Base-by-base conservation (phyloP, 495 filamentous ascomycete genomes). In the Parathielavia appendiculata region DNA sequence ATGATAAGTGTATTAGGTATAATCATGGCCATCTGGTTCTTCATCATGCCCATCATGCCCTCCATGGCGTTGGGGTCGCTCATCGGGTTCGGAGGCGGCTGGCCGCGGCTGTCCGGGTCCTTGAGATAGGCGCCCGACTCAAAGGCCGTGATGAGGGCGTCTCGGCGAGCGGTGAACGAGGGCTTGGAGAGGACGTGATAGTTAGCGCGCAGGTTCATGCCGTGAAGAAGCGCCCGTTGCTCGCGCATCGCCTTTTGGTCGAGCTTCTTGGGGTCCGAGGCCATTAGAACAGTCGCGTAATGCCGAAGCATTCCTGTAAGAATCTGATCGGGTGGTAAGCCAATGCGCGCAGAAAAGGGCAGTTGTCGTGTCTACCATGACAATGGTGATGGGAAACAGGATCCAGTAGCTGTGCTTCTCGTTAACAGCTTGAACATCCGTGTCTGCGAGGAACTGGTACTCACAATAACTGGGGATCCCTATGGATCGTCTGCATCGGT, bases 1-100 rank as follows among this genome's bases (percentile, higher is more conserved):
- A 98, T 98, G 62, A 97, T 97, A 72, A 97, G 73, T 5, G 92
- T 97, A 71, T 98, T 95, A 47, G 93, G 95, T 41, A 98, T 90
- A 81, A 98, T 97, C 93, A 96, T 97, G 63, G 92, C 91, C 90
- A 98, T 96, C 67, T 98, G 96, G 51, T 91, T 91, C 83, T 97
- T 98, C 85, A 97, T 89, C 91, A 95, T 95, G 56, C 92, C 92
- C 93, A 97, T 97, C 92, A 97, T 97, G 56, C 89, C 91, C 68
- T 97, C 95, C 95, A 97, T 98, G 49, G 89, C 91, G 50, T 86
- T 88, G n/a, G 93, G 93, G 73, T 98, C 93, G 36, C 86, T 88
- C 89, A 97, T 92, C 19, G 95, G 93, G 73, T 98, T 97, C 51
- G 89, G 84, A 13, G 90, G 86, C 23, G 91, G 87, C 72, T 96